A percentile compares a stretch with the other conserved stretches of the same genome.
phyloP scores from a whole-genome alignment of 306 rosid species.

The Fragaria vesca region DNA sequence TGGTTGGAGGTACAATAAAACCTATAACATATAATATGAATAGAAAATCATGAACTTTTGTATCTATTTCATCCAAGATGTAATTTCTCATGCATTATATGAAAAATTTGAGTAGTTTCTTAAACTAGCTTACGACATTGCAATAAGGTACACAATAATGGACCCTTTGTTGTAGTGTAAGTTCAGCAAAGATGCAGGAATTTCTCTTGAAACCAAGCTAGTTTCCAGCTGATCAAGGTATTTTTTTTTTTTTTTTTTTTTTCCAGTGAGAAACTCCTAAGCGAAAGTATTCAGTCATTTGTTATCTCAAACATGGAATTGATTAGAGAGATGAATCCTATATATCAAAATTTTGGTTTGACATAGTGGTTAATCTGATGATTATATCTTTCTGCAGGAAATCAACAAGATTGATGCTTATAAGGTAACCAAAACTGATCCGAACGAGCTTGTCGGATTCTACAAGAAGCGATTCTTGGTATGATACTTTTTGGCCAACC shows the following conservation, averaged over 20 bases:
- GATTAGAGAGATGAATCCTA: neutral
- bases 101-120: too few relatives aligned
- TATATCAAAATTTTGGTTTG: neutral
- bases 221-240: neutral
- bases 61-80: neutral
- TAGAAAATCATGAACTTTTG: neutral
- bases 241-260: neutral
- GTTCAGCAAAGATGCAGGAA: neutral
- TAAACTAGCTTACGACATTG: neutral
- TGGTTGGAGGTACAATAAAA: constrained; percentile 58
- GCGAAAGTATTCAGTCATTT: neutral
- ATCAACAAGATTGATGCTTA: constrained; percentile 65
- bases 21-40: neutral
- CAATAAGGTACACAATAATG: neutral
- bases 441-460: constrained; percentile 34
- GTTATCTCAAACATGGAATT: neutral
- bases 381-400: constrained; percentile 36
- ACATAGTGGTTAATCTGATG: neutral
- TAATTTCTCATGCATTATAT: neutral
- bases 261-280: neutral
- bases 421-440: constrained; percentile 51
- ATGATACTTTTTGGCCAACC: neutral
- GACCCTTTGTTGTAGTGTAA: neutral
- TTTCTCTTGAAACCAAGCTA: neutral
- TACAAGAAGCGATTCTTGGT: constrained; percentile 61